These are phyloP conservation scores for Xylariales sp. DNA, from an alignment of 2,329 filamentous ascomycete species.

Conservation along the genomic window DNA sequence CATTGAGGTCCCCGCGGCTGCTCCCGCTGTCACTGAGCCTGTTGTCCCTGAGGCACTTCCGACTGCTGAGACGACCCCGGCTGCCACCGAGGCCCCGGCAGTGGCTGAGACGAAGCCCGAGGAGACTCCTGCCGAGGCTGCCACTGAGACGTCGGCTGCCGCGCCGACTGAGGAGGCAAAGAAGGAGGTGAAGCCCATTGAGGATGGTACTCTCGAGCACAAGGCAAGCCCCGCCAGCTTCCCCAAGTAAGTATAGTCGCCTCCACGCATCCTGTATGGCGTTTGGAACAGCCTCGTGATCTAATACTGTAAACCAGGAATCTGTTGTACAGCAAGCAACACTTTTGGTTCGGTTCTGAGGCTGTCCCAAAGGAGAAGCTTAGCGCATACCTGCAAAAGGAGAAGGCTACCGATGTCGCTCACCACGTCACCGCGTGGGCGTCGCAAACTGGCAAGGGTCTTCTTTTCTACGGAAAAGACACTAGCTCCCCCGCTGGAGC, in stretches of 20 bases:
- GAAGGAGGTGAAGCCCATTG: slow-evolving; percentile 62
- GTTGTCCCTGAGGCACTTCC: slow-evolving; percentile 23
- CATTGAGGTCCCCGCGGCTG: slow-evolving; percentile 54
- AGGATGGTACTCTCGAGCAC: slow-evolving; percentile 83
- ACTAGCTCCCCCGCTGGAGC: slow-evolving; percentile 69
- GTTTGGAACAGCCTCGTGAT: no score
- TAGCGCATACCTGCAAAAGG: slow-evolving; percentile 72
- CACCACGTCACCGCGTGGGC: slow-evolving; percentile 86
- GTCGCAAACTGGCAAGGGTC: slow-evolving; percentile 88
- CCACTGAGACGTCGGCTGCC: slow-evolving; percentile 34
- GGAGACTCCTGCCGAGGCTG: slow-evolving; percentile 34
- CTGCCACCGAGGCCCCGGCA: slow-evolving; percentile 17
- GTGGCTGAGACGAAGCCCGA: slow-evolving; percentile 38
- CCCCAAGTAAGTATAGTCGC: slow-evolving; percentile 67
- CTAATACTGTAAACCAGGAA: no score
- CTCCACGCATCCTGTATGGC: no score
- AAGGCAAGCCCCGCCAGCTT: slow-evolving; percentile 77
- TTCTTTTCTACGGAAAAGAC: slow-evolving; percentile 87
- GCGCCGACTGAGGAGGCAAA: slow-evolving; percentile 35
- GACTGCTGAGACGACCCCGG: slow-evolving; percentile 17
- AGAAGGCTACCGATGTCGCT: slow-evolving; percentile 73
- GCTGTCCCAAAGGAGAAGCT: slow-evolving; percentile 71
- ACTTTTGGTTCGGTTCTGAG: slow-evolving; percentile 81
- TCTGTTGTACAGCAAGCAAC: slow-evolving; percentile 86
- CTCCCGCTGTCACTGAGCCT: slow-evolving; percentile 32